These are phyloP conservation scores for Tuber aestivum DNA, from an alignment of 495 filamentous ascomycete genomes.

Conservation along the genomic window DNA sequence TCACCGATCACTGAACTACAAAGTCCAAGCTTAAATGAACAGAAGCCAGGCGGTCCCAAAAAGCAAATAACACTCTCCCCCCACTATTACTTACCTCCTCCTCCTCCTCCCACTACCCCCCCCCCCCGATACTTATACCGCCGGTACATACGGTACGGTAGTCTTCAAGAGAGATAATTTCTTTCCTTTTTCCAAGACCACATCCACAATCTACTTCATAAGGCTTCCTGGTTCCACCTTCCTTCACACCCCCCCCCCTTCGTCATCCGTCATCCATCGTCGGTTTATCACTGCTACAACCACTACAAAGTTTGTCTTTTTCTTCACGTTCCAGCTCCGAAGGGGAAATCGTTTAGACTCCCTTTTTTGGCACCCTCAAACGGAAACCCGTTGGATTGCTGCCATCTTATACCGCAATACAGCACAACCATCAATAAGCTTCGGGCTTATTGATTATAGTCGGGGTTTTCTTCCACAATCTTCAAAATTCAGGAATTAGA, in stretches of 20 bases:
- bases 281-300: background rate
- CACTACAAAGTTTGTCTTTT: conserved; percentile 18
- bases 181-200: conserved; percentile 32
- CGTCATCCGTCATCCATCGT: conserved; percentile 1
- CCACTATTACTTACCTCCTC: conserved; percentile 1
- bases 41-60: conserved; percentile 10
- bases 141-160: conserved; percentile 9
- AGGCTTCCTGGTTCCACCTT: conserved; percentile 5
- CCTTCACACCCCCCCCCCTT: background rate
- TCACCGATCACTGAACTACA: conserved; percentile 23
- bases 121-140: conserved; percentile 20
- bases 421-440: conserved; percentile 2
- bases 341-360: conserved; percentile 20
- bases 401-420: conserved; percentile 26
- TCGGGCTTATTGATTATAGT: conserved; percentile 30
- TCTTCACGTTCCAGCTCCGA: conserved; percentile 24
- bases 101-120: conserved; percentile 17
- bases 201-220: conserved; percentile 27
- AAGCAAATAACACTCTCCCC: background rate
- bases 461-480: conserved; percentile 28
- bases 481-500: conserved; percentile 44
- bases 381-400: conserved; percentile 9
- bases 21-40: conserved; percentile 39
- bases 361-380: conserved; percentile 25
- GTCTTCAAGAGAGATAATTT: conserved; percentile 17